A percentile compares a stretch with the other conserved stretches of the same genome.
Evolutionary conservation across 2,329 filamentous ascomycete species (phyloP).

Genomic region (Madurella fahalii): DNA sequence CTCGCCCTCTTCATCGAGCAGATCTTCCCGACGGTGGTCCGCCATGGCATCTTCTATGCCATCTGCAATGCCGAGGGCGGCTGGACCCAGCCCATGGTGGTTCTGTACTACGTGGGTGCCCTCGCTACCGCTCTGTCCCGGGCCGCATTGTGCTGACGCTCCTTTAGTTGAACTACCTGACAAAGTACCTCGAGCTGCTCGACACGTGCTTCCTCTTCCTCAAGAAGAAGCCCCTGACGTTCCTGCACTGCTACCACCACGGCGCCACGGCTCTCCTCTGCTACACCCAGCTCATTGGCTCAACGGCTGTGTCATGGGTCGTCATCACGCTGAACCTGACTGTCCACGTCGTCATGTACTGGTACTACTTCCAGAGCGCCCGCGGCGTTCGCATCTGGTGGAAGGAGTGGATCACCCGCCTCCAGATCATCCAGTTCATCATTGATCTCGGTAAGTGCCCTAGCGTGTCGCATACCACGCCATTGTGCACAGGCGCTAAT

Average conservation of each 20-base stretch:
- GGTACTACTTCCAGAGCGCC: slow-evolving; percentile 99
- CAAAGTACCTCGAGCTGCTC: slow-evolving; percentile 93
- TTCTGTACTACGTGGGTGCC: slow-evolving; percentile 87
- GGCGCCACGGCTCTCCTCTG: slow-evolving; percentile 94
- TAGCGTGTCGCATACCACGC: neutral
- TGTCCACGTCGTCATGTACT: slow-evolving; percentile 99
- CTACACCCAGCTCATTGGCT: slow-evolving; percentile 93
- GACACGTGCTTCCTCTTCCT: slow-evolving; percentile 96
- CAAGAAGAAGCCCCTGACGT: slow-evolving; percentile 99
- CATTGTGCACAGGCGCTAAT: slow-evolving; percentile 2
- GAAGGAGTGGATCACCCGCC: slow-evolving; percentile 99
- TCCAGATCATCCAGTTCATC: slow-evolving; percentile 96
- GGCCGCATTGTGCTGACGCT: neutral
- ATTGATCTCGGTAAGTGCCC: slow-evolving; percentile 78
- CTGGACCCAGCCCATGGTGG: slow-evolving; percentile 89
- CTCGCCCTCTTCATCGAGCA: slow-evolving; percentile 87
- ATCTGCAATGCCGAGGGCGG: slow-evolving; percentile 81
- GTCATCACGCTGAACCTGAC: slow-evolving; percentile 87
- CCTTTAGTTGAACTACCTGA: slow-evolving; percentile 37
- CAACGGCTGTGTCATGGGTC: slow-evolving; percentile 92
- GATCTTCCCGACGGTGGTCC: slow-evolving; percentile 75
- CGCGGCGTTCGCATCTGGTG: slow-evolving; percentile 96
- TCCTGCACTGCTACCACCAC: slow-evolving; percentile 99
- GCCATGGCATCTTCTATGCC: slow-evolving; percentile 79
- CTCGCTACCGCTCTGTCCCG: neutral